phyloP scores from a whole-genome alignment of 257 asterid genomes.

The Solanum pinnatisectum region DNA sequence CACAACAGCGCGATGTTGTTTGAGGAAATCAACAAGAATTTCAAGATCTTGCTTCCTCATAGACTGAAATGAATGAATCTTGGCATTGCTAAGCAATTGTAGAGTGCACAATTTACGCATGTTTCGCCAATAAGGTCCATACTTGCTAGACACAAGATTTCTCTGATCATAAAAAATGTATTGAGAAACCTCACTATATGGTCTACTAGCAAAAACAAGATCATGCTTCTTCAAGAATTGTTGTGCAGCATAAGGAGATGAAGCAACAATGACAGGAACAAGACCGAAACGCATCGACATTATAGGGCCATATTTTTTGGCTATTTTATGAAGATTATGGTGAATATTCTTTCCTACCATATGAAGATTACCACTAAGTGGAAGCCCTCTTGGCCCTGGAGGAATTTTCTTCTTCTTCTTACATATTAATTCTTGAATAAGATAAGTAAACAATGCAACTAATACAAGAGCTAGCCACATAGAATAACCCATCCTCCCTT shows the following conservation, averaged over 20 bases:
- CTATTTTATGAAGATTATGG: neutral
- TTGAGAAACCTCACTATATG: neutral
- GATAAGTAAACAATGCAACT: neutral
- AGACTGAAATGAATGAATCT: neutral
- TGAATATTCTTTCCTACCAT: neutral
- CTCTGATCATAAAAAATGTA: neutral
- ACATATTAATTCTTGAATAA: neutral
- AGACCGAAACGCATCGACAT: neutral
- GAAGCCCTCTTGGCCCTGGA: neutral
- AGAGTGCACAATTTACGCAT: neutral
- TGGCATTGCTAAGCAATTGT: neutral
- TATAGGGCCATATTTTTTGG: neutral
- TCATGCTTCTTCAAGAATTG: conserved; percentile 7
- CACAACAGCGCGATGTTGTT: neutral
- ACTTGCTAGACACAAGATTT: neutral
- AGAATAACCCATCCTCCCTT: neutral
- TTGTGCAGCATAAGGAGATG: conserved; percentile 3
- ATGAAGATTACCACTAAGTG: neutral
- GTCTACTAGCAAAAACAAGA: conserved; percentile 1
- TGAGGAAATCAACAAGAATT: neutral
- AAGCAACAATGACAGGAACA: neutral
- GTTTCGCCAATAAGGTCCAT: conserved; percentile 5
- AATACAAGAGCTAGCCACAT: neutral
- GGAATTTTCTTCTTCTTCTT: neutral
- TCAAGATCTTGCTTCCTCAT: neutral